These are phyloP conservation scores for Nitzschia sp. DNA, from an alignment of 108 stramenopile genomes.

Conservation along the genomic window DNA sequence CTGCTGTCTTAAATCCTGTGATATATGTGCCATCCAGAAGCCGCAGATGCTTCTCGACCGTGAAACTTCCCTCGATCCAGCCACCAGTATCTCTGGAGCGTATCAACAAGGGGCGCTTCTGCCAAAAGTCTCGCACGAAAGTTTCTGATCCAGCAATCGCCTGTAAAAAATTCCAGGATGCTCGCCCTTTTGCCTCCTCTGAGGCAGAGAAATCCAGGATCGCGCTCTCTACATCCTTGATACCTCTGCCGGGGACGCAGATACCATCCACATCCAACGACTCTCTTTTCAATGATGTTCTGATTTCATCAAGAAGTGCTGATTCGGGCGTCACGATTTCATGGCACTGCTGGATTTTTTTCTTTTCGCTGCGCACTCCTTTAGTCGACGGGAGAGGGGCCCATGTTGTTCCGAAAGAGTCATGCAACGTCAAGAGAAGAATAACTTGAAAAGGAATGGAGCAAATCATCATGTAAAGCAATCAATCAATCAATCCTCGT, in stretches of 20 bases:
- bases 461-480: no score
- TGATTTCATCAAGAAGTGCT: neutral
- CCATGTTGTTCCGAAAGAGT: no score
- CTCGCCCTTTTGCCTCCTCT: neutral
- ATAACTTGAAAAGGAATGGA: no score
- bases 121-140: constrained; percentile 21
- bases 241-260: neutral
- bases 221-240: neutral
- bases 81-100: neutral
- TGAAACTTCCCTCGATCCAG: constrained; percentile 26
- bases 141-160: neutral
- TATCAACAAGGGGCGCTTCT: constrained; percentile 16
- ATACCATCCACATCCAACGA: neutral
- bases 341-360: no score
- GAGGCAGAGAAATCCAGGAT: neutral
- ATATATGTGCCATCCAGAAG: constrained; percentile 18
- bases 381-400: no score
- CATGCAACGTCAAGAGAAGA: no score
- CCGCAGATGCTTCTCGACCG: constrained; percentile 23
- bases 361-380: no score
- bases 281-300: neutral
- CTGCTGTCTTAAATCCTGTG: constrained; percentile 19
- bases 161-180: constrained; percentile 5
- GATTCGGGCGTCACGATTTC: no score
- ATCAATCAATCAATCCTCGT: no score